Conservation (phyloP, 768 basidiomycete species). For the Coprinopsis cinerea region DNA sequence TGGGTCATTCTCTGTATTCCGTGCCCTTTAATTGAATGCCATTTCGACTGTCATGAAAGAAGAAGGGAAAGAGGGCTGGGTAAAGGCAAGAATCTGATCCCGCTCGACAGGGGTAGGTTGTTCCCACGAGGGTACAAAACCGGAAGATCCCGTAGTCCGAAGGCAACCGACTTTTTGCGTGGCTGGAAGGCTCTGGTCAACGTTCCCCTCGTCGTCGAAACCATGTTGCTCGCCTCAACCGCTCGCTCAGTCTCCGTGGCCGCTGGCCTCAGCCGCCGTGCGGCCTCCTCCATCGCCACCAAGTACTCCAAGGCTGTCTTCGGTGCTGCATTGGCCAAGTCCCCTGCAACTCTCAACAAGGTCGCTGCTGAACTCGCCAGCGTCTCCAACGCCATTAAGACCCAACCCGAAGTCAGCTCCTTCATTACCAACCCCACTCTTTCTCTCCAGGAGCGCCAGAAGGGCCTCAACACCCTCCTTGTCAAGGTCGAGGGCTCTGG, state of each 20-base stretch:
- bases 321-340: constrained; percentile 76
- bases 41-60: too few relatives aligned
- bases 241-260: constrained; percentile 44
- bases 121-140: constrained; percentile 11
- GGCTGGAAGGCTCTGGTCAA: constrained; percentile 16
- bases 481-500: constrained; percentile 56
- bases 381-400: constrained; percentile 65
- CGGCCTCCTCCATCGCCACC: constrained; percentile 69
- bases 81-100: neutral
- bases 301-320: constrained; percentile 85
- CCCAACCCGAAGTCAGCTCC: constrained; percentile 54
- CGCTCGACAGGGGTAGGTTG: neutral
- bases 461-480: constrained; percentile 64
- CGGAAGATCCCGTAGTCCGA: constrained; percentile 30
- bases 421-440: constrained; percentile 92
- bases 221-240: constrained; percentile 53
- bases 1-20: too few relatives aligned
- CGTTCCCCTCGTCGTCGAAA: constrained; percentile 19
- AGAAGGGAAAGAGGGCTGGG: neutral
- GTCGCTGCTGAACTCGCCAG: constrained; percentile 79
- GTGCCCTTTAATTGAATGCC: too few relatives aligned
- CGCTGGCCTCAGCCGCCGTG: constrained; percentile 56
- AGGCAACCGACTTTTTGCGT: constrained; percentile 29
- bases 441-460: constrained; percentile 66
- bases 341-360: constrained; percentile 74